Conservation (phyloP, 208 protist genomes). For the Crithidia bombi region DNA sequence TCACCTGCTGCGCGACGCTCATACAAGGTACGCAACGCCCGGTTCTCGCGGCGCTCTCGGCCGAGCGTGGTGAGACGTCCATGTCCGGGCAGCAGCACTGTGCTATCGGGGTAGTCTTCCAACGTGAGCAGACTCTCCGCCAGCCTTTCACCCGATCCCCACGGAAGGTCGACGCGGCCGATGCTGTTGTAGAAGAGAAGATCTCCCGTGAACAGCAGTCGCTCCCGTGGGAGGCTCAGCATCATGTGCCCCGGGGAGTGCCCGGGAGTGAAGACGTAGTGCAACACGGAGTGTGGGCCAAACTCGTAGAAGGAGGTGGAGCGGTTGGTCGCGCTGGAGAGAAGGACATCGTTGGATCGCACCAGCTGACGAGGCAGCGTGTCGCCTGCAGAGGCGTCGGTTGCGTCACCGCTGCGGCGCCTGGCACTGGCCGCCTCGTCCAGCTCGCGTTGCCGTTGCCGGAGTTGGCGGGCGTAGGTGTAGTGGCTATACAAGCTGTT, state of each 20-base stretch:
- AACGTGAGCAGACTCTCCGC: constrained; percentile 82
- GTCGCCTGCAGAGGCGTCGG: no score
- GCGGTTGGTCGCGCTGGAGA: constrained; percentile 81
- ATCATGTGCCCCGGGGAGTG: constrained; percentile 92
- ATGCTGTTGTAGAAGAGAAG: constrained; percentile 85
- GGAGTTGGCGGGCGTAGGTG: constrained; percentile 54
- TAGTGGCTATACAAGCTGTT: constrained; percentile 69
- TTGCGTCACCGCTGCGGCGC: neutral
- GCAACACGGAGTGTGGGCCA: constrained; percentile 69
- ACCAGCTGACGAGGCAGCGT: constrained; percentile 46
- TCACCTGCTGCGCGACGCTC: constrained; percentile 63
- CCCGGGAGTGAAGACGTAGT: constrained; percentile 89
- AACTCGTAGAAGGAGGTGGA: constrained; percentile 85
- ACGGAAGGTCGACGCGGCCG: constrained; percentile 88
- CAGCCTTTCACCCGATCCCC: constrained; percentile 73
- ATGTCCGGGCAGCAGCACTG: constrained; percentile 85
- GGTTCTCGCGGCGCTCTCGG: constrained; percentile 79
- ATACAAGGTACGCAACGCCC: constrained; percentile 71
- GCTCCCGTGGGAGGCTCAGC: constrained; percentile 81
- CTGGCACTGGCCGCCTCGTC: constrained; percentile 9
- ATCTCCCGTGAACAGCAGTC: constrained; percentile 87
- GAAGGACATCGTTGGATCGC: constrained; percentile 68
- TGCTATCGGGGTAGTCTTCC: constrained; percentile 80
- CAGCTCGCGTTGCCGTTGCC: constrained; percentile 37
- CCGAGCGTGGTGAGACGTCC: constrained; percentile 88